These are phyloP conservation scores for Ceratobasidium sp. DNA, from an alignment of 1,284 basidiomycete genomes.

Conservation along the genomic window DNA sequence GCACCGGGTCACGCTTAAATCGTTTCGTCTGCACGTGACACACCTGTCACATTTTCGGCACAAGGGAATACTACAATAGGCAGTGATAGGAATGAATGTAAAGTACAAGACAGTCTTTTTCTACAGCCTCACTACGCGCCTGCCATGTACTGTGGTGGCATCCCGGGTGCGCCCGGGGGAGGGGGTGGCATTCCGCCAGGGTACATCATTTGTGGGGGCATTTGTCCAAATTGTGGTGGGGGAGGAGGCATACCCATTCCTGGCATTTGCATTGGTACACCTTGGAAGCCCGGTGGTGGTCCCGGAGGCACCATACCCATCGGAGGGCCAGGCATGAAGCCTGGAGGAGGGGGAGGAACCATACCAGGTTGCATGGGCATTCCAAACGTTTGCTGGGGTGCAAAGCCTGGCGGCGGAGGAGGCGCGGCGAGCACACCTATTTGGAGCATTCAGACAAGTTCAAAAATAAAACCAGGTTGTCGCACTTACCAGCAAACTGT, in stretches of 20 bases:
- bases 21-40: conserved; percentile 22
- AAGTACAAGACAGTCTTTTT: conserved; percentile 13
- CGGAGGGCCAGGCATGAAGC: conserved; percentile 57
- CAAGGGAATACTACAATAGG: not conserved
- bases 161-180: conserved; percentile 24
- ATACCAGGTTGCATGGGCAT: conserved; percentile 60
- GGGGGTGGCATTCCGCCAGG: conserved; percentile 27
- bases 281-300: conserved; percentile 45
- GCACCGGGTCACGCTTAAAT: not conserved
- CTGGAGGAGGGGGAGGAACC: conserved; percentile 64
- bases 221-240: conserved; percentile 31
- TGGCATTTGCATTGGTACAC: conserved; percentile 25
- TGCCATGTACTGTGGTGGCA: conserved; percentile 36
- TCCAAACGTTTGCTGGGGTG: conserved; percentile 64
- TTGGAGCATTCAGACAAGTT: conserved; percentile 51
- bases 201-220: conserved; percentile 39
- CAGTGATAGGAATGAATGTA: not conserved
- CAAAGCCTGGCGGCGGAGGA: conserved; percentile 76
- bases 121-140: conserved; percentile 7
- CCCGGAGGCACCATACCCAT: conserved; percentile 53
- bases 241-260: conserved; percentile 34
- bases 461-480: conserved; percentile 5
- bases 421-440: conserved; percentile 78
- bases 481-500: conserved; percentile 73
- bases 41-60: conserved; percentile 19